Percentiles rank a stretch among this genome's conserved stretches.
Conservation (phyloP, 2,329 filamentous ascomycete genomes). For the Fusarium sp. region DNA sequence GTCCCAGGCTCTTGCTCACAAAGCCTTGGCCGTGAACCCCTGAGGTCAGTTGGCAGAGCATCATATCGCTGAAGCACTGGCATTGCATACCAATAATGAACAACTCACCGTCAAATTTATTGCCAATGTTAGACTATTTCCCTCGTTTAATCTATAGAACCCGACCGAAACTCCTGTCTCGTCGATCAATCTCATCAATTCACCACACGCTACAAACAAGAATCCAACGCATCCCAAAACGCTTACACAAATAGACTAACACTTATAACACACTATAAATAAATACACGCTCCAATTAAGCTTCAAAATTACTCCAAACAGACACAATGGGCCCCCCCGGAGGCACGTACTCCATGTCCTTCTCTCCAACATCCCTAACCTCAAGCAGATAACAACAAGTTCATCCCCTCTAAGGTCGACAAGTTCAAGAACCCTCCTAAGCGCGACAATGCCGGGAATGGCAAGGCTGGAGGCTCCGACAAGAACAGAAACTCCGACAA, state of each 20-base stretch:
- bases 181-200: not conserved
- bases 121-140: not conserved
- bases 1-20: constrained; percentile 38
- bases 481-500: not conserved
- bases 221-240: not conserved
- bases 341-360: not conserved
- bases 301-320: not conserved
- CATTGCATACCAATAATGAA: not conserved
- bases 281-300: not conserved
- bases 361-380: not conserved
- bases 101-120: not conserved
- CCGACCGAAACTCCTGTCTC: not conserved
- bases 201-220: not conserved
- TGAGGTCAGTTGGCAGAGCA: not conserved
- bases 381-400: not conserved
- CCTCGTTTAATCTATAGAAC: not conserved
- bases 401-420: not conserved
- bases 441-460: not conserved
- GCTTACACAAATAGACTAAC: not conserved
- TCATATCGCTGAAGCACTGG: not conserved
- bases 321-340: not conserved
- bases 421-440: not conserved
- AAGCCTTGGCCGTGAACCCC: constrained; percentile 2
- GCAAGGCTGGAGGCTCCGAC: not conserved
- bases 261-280: not conserved